Base-by-base conservation (phyloP, 2,329 filamentous ascomycete species). In the Camillea tinctor region DNA sequence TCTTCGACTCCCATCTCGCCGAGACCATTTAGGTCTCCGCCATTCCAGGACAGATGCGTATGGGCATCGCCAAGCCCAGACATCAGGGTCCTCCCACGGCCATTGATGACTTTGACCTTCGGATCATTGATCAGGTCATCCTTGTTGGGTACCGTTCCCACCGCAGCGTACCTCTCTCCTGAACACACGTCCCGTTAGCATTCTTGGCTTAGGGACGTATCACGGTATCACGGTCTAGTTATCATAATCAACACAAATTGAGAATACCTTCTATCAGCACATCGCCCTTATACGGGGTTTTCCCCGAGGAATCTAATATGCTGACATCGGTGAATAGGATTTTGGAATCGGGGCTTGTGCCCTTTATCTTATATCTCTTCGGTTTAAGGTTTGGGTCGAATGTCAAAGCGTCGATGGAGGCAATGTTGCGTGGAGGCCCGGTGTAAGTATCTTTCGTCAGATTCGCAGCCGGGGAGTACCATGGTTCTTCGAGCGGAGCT, bases 61-160 rank as follows among this genome's bases (percentile, higher is more conserved):
- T 83, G 80, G 0, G 78, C 76, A 60, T 83, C 80, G 1, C 79
- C 78, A 0, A 82, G 69, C 0, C 80, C 80, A n/a, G 75, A 75
- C 76, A 82, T 82, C 23, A 83, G 64, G 1, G 80, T 82, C 20
- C 79, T 70, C 1, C 77, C 78, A n/a, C 65, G 68, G 4, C 77
- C 79, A 8, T 76, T 44, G 52, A 80, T 69, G 24, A 75, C 68
- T 36, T 74, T 62, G 17, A 77, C 78, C 15, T 67, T 67, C 1
- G 77, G 79, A 4, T 77, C 57, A 51, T 79, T 69, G 50, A 68
- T 62, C 5, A 73, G 53, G 1, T 61, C 60, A 3, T 67, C 65
- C 8, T 55, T 57, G 52, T 66, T 60, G 13, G 67, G 62, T 22
- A 74, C 68, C 4, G 57, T 55, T 1, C 72, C 71, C 13, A 74